phyloP scores from a whole-genome alignment of 2,329 filamentous ascomycete species.

The Alternaria viburni region DNA sequence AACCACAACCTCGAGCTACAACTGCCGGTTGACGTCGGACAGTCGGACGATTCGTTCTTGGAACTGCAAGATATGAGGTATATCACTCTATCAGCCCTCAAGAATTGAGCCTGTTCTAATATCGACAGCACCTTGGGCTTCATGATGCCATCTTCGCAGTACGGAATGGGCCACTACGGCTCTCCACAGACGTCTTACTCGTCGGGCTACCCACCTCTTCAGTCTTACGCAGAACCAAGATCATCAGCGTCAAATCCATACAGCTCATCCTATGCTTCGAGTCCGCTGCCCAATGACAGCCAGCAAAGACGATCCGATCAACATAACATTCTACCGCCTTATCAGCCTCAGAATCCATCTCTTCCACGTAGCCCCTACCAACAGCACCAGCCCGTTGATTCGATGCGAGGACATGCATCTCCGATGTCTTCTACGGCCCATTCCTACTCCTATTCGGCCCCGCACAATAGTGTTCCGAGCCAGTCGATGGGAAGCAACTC shows the following conservation, averaged over 20 bases:
- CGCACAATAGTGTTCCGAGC: slow-evolving; percentile 38
- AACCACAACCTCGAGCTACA: slow-evolving; percentile 27
- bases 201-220: slow-evolving; percentile 40
- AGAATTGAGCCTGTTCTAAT: slow-evolving; percentile 18
- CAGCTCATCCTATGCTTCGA: slow-evolving; percentile 37
- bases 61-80: slow-evolving; percentile 51
- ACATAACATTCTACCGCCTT: slow-evolving; percentile 38
- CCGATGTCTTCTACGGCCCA: slow-evolving; percentile 35
- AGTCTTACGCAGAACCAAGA: slow-evolving; percentile 38
- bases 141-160: slow-evolving; percentile 50
- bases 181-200: slow-evolving; percentile 40
- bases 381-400: slow-evolving; percentile 37
- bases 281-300: slow-evolving; percentile 30
- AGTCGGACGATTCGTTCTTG: slow-evolving; percentile 27
- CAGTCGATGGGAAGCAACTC: slow-evolving; percentile 38
- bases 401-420: slow-evolving; percentile 37
- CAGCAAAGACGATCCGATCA: slow-evolving; percentile 38
- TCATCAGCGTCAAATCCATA: slow-evolving; percentile 37
- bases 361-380: slow-evolving; percentile 44
- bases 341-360: slow-evolving; percentile 34
- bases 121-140: slow-evolving; percentile 45
- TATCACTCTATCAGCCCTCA: neutral
- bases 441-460: slow-evolving; percentile 41
- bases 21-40: slow-evolving; percentile 28
- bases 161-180: slow-evolving; percentile 46